Percentiles rank a stretch among this genome's conserved stretches.
These are phyloP conservation scores for Osmozyma mogii DNA, from an alignment of 805 yeast species.

Conservation along the genomic window DNA sequence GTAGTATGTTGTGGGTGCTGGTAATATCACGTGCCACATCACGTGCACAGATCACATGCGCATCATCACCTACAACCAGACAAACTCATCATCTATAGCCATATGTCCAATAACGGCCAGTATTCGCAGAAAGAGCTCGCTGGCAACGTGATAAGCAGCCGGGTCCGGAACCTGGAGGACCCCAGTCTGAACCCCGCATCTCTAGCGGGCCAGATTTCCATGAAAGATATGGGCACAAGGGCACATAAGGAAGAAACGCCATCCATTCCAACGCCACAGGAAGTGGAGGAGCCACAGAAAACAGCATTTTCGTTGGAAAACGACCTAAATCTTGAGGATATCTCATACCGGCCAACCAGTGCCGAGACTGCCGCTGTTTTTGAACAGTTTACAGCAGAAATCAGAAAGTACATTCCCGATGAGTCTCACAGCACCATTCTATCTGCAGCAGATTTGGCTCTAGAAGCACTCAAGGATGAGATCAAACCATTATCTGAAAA, in stretches of 20 bases:
- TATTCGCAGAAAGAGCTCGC: no score
- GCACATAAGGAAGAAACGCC: slow-evolving; percentile 15
- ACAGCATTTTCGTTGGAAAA: slow-evolving; percentile 2
- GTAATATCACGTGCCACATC: no score
- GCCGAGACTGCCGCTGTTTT: slow-evolving; percentile 43
- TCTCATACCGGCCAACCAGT: slow-evolving; percentile 58
- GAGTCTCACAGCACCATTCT: slow-evolving; percentile 65
- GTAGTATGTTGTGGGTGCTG: no score
- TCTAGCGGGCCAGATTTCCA: slow-evolving; percentile 57
- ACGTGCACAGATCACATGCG: no score
- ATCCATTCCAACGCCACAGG: slow-evolving; percentile 8
- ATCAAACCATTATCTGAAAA: slow-evolving; percentile 34
- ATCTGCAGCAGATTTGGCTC: slow-evolving; percentile 62
- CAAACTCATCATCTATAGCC: no score
- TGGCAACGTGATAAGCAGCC: no score
- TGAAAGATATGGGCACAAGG: slow-evolving; percentile 62
- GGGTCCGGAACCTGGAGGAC: slow-evolving; percentile 29
- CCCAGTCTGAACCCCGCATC: slow-evolving; percentile 59
- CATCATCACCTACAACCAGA: no score
- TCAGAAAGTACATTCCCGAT: slow-evolving; percentile 54
- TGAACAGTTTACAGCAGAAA: slow-evolving; percentile 53
- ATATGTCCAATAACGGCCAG: no score
- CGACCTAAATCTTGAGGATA: slow-evolving; percentile 30
- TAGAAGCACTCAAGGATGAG: slow-evolving; percentile 48
- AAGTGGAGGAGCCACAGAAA: slow-evolving; percentile 9